A percentile compares a stretch with the other conserved stretches of the same genome.
Conservation (phyloP, 345 rosid genomes). For the Aurinia saxatilis region DNA sequence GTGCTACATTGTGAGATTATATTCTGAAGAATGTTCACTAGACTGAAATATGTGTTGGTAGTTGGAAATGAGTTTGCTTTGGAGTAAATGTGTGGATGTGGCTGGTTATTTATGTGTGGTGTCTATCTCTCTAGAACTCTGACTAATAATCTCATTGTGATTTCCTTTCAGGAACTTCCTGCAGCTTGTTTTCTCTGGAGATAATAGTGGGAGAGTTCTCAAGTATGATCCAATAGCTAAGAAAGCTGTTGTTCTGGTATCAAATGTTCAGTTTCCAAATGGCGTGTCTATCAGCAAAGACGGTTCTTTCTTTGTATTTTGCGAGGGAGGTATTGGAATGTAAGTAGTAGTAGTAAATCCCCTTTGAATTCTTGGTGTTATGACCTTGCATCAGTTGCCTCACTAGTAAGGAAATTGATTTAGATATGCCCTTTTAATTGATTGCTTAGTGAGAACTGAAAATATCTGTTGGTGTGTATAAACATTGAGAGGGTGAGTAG, state of each 20-base stretch:
- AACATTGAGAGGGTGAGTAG: background rate
- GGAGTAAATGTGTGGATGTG: background rate
- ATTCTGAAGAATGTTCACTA: background rate
- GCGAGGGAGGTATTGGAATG: slow-evolving; percentile 69
- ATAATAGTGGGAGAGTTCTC: slow-evolving; percentile 61
- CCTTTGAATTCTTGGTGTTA: background rate
- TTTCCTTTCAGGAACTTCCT: slow-evolving; percentile 63
- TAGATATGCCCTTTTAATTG: background rate
- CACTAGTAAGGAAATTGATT: background rate
- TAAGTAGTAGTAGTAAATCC: slow-evolving; percentile 16
- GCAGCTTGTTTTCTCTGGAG: slow-evolving; percentile 73
- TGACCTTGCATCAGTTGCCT: background rate
- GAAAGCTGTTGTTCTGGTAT: slow-evolving; percentile 58
- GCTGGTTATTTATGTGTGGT: background rate
- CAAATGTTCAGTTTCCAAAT: slow-evolving; percentile 75
- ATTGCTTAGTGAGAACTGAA: background rate
- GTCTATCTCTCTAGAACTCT: background rate
- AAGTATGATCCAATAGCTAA: slow-evolving; percentile 65
- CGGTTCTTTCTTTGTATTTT: slow-evolving; percentile 63
- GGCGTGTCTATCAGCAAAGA: slow-evolving; percentile 89
- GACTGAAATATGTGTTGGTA: background rate
- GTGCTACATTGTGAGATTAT: background rate
- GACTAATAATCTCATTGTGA: background rate
- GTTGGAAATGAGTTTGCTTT: background rate
- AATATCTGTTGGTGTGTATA: background rate